Evolutionary conservation across 2,329 filamentous ascomycete species (phyloP).

Genomic region (Apiospora marii): DNA sequence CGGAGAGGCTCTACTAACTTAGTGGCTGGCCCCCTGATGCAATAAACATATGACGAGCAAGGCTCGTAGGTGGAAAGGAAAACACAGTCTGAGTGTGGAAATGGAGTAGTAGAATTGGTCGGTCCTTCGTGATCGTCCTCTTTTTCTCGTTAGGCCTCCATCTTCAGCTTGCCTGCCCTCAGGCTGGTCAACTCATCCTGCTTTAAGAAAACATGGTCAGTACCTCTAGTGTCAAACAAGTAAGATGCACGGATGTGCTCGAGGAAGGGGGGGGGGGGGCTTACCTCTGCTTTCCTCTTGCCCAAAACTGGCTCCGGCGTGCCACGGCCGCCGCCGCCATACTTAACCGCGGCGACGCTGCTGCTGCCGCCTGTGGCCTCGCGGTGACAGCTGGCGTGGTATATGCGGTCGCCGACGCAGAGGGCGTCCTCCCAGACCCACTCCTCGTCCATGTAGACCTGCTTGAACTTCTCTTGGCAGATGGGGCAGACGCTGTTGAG

Average conservation of each 20-base stretch:
- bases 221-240: neutral
- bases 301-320: conserved; percentile 73
- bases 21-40: conserved; percentile 5
- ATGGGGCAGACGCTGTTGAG: conserved; percentile 87
- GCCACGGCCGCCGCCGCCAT: conserved; percentile 46
- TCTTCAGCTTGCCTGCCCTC: conserved; percentile 27
- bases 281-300: conserved; percentile 78
- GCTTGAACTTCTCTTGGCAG: conserved; percentile 94
- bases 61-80: neutral
- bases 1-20: conserved; percentile 2
- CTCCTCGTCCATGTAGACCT: conserved; percentile 91
- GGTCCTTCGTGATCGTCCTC: neutral
- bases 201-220: conserved; percentile 30
- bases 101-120: neutral
- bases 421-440: conserved; percentile 96
- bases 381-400: conserved; percentile 87
- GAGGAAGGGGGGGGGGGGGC: conserved; percentile 33
- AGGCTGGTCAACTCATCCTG: conserved; percentile 31
- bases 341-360: conserved; percentile 31
- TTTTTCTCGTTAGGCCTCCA: neutral
- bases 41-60: neutral
- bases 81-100: too few relatives aligned
- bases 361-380: conserved; percentile 68
- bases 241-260: neutral
- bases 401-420: conserved; percentile 79